phyloP scores from a whole-genome alignment of 257 asterid species.

The Solanum etuberosum region DNA sequence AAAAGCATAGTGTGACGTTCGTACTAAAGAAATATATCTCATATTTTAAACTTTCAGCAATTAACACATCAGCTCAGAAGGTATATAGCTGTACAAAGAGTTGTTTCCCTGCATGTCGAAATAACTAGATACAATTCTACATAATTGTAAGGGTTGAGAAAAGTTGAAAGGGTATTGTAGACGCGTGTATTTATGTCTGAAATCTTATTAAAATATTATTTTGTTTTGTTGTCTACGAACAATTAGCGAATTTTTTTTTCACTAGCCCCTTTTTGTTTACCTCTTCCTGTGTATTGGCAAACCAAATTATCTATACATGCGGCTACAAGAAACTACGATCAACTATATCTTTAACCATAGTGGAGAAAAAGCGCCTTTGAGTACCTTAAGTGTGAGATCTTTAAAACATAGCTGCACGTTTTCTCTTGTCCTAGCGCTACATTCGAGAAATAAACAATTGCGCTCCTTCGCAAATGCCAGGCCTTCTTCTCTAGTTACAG shows the following conservation, averaged over 20 bases:
- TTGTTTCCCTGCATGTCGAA: neutral
- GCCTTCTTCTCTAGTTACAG: slow-evolving; percentile 68
- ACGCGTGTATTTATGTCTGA: neutral
- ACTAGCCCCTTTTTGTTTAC: neutral
- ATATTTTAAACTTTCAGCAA: neutral
- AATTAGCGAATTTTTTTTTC: neutral
- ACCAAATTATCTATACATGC: neutral
- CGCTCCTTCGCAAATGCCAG: slow-evolving; percentile 56
- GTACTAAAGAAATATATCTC: neutral
- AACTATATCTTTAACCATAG: neutral
- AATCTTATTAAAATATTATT: neutral
- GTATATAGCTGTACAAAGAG: neutral
- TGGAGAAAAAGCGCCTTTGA: neutral
- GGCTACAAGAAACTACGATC: neutral
- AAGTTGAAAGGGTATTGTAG: neutral
- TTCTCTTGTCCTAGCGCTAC: slow-evolving; percentile 77
- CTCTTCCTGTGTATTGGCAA: neutral
- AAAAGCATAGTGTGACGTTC: neutral
- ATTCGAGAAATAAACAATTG: slow-evolving; percentile 54
- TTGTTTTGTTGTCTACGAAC: neutral
- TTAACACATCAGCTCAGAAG: neutral
- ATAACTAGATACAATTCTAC: neutral
- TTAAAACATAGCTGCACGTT: slow-evolving; percentile 65
- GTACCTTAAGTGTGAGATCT: slow-evolving; percentile 67
- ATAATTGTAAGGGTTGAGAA: neutral